Conservation (phyloP, 31 red algal genomes). For the Odonthalia washingtoniensis region DNA sequence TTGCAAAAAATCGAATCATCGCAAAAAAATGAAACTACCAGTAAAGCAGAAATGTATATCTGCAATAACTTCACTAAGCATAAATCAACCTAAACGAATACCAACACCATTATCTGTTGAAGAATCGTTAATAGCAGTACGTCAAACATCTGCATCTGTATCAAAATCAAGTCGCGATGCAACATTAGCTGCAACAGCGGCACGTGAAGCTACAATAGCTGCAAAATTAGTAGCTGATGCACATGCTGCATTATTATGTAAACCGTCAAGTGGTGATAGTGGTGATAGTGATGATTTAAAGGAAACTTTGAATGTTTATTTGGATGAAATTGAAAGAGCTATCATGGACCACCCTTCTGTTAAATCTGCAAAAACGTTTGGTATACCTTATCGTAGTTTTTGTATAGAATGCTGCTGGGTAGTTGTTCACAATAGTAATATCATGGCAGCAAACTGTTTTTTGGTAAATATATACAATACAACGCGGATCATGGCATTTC, state of each 20-base stretch:
- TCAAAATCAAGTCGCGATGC: too few species aligned
- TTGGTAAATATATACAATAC: too few species aligned
- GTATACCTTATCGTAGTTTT: slow-evolving; percentile 52
- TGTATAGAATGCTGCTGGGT: slow-evolving; percentile 69
- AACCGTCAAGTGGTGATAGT: slow-evolving; percentile 14
- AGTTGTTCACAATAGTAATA: too few species aligned
- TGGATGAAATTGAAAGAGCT: too few species aligned
- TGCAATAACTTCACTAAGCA: too few species aligned
- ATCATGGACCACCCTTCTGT: slow-evolving; percentile 71
- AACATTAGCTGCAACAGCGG: too few species aligned
- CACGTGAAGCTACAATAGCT: too few species aligned
- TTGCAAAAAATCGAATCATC: slow-evolving; percentile 42
- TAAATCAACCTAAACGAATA: neutral
- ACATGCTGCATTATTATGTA: too few species aligned
- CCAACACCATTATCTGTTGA: slow-evolving; percentile 33
- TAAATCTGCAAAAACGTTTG: slow-evolving; percentile 60
- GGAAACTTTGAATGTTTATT: slow-evolving; percentile 67
- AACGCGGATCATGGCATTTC: too few species aligned
- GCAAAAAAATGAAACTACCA: neutral
- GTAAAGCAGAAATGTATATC: neutral
- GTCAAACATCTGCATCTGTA: slow-evolving; percentile 42
- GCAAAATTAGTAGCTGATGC: too few species aligned
- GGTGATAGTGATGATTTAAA: slow-evolving; percentile 38
- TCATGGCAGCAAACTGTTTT: too few species aligned
- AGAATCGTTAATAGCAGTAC: slow-evolving; percentile 48